phyloP scores from a whole-genome alignment of 192 early-diverging fungal genomes.

The Coemansia sp. region DNA sequence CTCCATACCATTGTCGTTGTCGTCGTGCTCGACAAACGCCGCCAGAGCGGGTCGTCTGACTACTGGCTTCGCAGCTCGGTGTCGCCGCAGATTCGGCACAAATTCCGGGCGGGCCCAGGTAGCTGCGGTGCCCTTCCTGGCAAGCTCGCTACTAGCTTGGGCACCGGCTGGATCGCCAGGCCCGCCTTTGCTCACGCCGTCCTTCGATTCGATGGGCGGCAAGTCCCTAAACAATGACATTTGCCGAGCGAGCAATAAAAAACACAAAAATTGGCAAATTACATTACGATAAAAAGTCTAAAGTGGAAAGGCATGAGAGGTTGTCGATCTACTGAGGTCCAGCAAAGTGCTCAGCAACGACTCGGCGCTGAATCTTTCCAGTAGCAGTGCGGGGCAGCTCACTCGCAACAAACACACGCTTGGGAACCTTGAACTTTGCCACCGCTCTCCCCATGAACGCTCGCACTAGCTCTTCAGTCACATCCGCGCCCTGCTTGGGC shows the following conservation, averaged over 20 bases:
- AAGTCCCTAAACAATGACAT: conserved; percentile 47
- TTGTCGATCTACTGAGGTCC: conserved; percentile 30
- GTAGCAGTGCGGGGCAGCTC: conserved; percentile 71
- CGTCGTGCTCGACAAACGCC: not conserved
- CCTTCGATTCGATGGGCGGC: conserved; percentile 25
- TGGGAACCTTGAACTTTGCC: conserved; percentile 71
- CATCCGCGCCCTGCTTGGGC: conserved; percentile 49
- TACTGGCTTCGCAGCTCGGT: not conserved
- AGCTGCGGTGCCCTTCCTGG: not conserved
- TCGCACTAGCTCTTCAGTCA: conserved; percentile 58
- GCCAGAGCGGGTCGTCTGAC: not conserved
- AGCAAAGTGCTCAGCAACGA: conserved; percentile 61
- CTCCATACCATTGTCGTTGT: not conserved
- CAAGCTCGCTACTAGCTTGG: not conserved
- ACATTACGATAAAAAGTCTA: not conserved
- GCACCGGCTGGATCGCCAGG: not conserved
- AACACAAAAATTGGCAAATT: not conserved
- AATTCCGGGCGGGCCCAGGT: conserved; percentile 26
- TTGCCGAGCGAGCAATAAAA: not conserved
- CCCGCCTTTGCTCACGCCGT: not conserved
- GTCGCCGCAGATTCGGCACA: conserved; percentile 32
- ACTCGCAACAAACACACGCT: conserved; percentile 64
- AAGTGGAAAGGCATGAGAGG: not conserved
- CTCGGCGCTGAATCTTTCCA: conserved; percentile 68
- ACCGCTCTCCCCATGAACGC: conserved; percentile 56